Evolutionary conservation across 257 asterid genomes (phyloP).

Genomic region (Cruciata laevipes): DNA sequence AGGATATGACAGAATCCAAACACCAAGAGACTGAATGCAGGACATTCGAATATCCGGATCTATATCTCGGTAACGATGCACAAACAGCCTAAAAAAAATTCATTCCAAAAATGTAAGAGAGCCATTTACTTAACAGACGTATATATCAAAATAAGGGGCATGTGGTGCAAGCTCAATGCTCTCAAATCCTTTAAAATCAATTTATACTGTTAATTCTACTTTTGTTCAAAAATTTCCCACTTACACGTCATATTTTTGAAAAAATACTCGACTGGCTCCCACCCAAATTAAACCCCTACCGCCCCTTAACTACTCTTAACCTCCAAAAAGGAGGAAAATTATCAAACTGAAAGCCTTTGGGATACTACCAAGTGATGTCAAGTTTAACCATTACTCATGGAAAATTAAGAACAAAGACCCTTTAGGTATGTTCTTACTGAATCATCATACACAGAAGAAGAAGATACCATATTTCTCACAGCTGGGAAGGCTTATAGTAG

Average conservation of each 20-base stretch:
- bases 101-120: not conserved
- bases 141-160: not conserved
- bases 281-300: not conserved
- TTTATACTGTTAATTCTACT: too few relatives aligned
- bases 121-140: not conserved
- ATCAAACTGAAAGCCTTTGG: not conserved
- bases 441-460: not conserved
- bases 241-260: not conserved
- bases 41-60: slow-evolving; percentile 89
- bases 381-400: not conserved
- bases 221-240: not conserved
- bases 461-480: not conserved
- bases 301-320: not conserved
- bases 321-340: not conserved
- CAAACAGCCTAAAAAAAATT: slow-evolving; percentile 63
- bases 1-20: slow-evolving; percentile 91
- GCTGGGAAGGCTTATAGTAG: not conserved
- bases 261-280: not conserved
- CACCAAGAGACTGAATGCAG: slow-evolving; percentile 93
- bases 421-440: not conserved
- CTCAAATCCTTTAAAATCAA: too few relatives aligned
- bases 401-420: not conserved
- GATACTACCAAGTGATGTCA: not conserved
- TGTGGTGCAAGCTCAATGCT: too few relatives aligned
- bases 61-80: slow-evolving; percentile 93